Percentiles rank a stretch among this genome's conserved stretches.
Conservation (phyloP, 805 yeast species). For the Wickerhamomyces alni region DNA sequence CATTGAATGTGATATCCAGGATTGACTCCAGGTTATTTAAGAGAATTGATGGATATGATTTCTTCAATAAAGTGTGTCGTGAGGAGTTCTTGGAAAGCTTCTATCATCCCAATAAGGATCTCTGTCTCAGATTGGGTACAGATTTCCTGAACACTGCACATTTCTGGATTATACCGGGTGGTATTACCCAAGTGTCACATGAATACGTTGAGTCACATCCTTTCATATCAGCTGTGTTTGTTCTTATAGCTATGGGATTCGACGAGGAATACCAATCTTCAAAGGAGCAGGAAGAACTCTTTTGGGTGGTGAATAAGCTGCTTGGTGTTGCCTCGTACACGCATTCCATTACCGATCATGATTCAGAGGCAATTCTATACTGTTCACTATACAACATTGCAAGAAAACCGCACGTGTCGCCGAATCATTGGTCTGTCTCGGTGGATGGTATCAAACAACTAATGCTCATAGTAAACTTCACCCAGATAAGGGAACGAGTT, state of each 20-base stretch:
- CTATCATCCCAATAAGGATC: conserved; percentile 34
- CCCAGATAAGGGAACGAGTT: conserved; percentile 32
- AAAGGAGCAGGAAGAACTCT: conserved; percentile 40
- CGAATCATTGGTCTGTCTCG: conserved; percentile 46
- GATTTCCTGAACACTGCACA: conserved; percentile 48
- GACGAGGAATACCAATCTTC: conserved; percentile 46
- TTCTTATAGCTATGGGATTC: conserved; percentile 48
- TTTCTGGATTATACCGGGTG: conserved; percentile 60
- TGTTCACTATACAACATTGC: conserved; percentile 49
- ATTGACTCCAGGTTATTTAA: conserved; percentile 36
- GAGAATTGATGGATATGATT: conserved; percentile 19
- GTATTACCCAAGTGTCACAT: conserved; percentile 40
- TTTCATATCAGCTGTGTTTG: conserved; percentile 49
- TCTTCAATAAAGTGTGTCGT: conserved; percentile 30
- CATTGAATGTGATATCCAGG: conserved; percentile 29
- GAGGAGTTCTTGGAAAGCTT: conserved; percentile 38
- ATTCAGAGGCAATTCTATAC: conserved; percentile 53
- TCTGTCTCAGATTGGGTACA: conserved; percentile 40
- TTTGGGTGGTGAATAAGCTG: conserved; percentile 43
- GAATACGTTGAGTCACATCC: conserved; percentile 45
- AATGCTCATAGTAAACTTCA: conserved; percentile 40
- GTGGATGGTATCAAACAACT: conserved; percentile 46
- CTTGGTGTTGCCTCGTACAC: conserved; percentile 43
- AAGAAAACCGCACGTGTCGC: conserved; percentile 39
- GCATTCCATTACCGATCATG: conserved; percentile 51